These are phyloP conservation scores for Ramicandelaber brevisporus DNA, from an alignment of 192 early-diverging fungal species.

Conservation along the genomic window DNA sequence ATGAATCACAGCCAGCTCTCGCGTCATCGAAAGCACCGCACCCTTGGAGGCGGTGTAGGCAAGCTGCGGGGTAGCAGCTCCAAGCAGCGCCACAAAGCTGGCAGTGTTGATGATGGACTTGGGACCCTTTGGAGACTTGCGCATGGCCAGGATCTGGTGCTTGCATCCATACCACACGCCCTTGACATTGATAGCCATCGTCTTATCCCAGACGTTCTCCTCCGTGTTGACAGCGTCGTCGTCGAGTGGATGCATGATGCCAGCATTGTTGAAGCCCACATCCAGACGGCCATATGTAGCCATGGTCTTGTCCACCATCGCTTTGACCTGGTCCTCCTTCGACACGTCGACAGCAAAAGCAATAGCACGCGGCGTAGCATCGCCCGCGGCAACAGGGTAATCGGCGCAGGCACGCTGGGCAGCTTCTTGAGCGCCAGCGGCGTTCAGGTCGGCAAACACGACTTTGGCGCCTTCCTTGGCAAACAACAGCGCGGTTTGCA, in stretches of 20 bases:
- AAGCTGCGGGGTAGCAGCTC: conserved; percentile 60
- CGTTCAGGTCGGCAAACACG: conserved; percentile 53
- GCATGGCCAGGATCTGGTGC: conserved; percentile 49
- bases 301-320: conserved; percentile 34
- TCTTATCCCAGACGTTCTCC: conserved; percentile 44
- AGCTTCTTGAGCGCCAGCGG: too few relatives aligned
- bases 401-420: conserved; percentile 22
- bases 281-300: conserved; percentile 42
- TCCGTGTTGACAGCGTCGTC: conserved; percentile 51
- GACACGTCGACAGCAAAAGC: conserved; percentile 41
- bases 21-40: conserved; percentile 62
- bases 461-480: conserved; percentile 55
- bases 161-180: conserved; percentile 77
- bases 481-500: conserved; percentile 44
- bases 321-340: conserved; percentile 41
- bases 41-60: conserved; percentile 77
- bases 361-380: conserved; percentile 16
- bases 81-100: conserved; percentile 49
- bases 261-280: conserved; percentile 71
- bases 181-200: conserved; percentile 66
- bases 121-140: conserved; percentile 39
- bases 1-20: conserved; percentile 57
- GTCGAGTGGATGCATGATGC: conserved; percentile 59
- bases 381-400: conserved; percentile 18
- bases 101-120: conserved; percentile 69